These are phyloP conservation scores for Cephalotrichum gorgonifer DNA, from an alignment of 2,329 filamentous ascomycete species.

Conservation along the genomic window DNA sequence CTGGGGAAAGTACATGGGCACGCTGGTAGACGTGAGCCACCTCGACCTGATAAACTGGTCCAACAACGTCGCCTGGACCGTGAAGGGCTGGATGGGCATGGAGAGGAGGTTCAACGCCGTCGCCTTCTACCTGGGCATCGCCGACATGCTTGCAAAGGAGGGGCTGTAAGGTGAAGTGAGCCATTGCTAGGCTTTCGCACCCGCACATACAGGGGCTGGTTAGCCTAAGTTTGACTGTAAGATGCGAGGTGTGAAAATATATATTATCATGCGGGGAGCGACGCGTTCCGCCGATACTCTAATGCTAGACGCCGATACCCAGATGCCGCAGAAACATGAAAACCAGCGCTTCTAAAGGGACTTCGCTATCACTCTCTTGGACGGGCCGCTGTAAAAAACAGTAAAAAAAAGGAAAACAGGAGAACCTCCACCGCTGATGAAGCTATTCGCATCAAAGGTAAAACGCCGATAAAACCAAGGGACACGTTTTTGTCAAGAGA, in stretches of 20 bases:
- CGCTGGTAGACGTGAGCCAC: conserved; percentile 50
- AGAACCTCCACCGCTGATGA: too few relatives aligned
- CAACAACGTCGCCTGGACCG: conserved; percentile 45
- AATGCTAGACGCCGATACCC: conserved; percentile 4
- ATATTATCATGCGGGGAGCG: not conserved
- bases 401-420: too few relatives aligned
- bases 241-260: not conserved
- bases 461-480: too few relatives aligned
- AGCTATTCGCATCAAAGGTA: too few relatives aligned
- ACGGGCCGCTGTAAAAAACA: not conserved
- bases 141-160: conserved; percentile 63
- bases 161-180: too few relatives aligned
- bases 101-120: conserved; percentile 54
- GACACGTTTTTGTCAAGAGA: too few relatives aligned
- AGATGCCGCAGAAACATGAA: not conserved
- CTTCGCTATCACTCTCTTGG: too few relatives aligned
- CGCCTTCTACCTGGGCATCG: conserved; percentile 56
- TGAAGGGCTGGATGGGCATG: conserved; percentile 41
- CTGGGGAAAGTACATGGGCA: conserved; percentile 57
- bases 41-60: conserved; percentile 60
- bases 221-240: not conserved
- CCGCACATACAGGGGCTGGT: not conserved
- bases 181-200: not conserved
- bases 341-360: not conserved
- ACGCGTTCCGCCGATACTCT: not conserved